Percentiles rank a stretch among this genome's conserved stretches.
phyloP scores from a whole-genome alignment of 2,329 filamentous ascomycete species.

The Delphinella strobiligena region DNA sequence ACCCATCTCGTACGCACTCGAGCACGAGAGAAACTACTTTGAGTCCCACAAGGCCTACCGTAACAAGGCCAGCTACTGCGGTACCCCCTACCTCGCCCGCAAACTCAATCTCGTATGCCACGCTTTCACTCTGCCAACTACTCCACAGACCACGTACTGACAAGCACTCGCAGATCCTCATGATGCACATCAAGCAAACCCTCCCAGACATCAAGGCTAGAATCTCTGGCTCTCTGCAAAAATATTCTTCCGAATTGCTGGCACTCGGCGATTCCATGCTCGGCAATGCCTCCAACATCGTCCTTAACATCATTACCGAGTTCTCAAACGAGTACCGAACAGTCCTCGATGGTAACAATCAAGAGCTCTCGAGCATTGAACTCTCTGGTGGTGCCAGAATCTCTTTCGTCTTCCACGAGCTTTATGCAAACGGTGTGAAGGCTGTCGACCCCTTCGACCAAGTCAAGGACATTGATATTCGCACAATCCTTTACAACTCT shows the following conservation, averaged over 20 bases:
- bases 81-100: conserved; percentile 88
- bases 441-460: conserved; percentile 94
- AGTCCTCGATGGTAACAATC: conserved; percentile 91
- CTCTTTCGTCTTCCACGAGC: conserved; percentile 97
- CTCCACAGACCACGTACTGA: too few species aligned
- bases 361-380: conserved; percentile 86
- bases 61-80: conserved; percentile 97
- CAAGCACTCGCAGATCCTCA: too few species aligned
- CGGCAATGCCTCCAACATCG: conserved; percentile 90
- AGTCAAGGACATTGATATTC: conserved; percentile 95
- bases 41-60: conserved; percentile 97
- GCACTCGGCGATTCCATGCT: conserved; percentile 87
- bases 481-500: conserved; percentile 95
- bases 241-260: conserved; percentile 73
- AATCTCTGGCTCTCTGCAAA: conserved; percentile 85
- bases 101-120: conserved; percentile 96
- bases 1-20: conserved; percentile 77
- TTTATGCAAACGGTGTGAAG: conserved; percentile 96
- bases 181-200: conserved; percentile 99
- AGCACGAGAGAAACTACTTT: conserved; percentile 93
- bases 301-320: conserved; percentile 97
- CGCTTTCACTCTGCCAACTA: conserved; percentile 25
- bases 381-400: conserved; percentile 95
- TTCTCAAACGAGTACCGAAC: conserved; percentile 97
- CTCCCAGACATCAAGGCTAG: conserved; percentile 96